Percentiles rank a stretch among this genome's conserved stretches.
These are phyloP conservation scores for Goffeauzyma gilvescens DNA, from an alignment of 768 basidiomycete genomes.

Conservation along the genomic window DNA sequence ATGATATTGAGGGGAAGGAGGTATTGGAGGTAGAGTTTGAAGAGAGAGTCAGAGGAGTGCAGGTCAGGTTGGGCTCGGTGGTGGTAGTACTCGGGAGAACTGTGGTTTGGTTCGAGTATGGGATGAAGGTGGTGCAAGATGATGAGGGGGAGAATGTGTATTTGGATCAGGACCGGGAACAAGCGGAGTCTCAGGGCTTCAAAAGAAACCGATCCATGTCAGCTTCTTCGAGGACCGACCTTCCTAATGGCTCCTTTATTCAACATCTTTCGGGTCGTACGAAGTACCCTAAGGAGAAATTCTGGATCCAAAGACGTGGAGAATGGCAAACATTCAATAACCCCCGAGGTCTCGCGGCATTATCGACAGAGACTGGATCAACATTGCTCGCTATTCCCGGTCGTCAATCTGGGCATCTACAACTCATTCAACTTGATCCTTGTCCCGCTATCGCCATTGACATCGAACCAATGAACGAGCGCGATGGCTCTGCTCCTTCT, in stretches of 20 bases:
- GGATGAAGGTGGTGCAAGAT: conserved; percentile 12
- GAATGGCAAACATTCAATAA: conserved; percentile 31
- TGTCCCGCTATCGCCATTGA: conserved; percentile 12
- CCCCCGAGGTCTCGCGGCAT: conserved; percentile 26
- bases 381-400: conserved; percentile 30
- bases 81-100: conserved; percentile 20
- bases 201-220: neutral
- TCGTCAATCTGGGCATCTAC: conserved; percentile 32
- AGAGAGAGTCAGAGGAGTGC: conserved; percentile 19
- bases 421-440: conserved; percentile 27
- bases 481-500: neutral
- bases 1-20: conserved; percentile 15
- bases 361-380: conserved; percentile 20
- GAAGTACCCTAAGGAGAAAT: conserved; percentile 5
- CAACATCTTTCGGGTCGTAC: neutral
- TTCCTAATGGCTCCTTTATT: neutral
- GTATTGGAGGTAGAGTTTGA: conserved; percentile 9
- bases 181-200: neutral
- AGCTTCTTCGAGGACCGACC: neutral
- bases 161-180: neutral
- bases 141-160: neutral
- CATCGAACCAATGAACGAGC: neutral
- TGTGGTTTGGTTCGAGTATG: conserved; percentile 25
- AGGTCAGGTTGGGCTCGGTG: conserved; percentile 13
- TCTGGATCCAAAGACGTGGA: conserved; percentile 21